Percentiles rank a stretch among this genome's conserved stretches.
These are phyloP conservation scores for Phytophthora boehmeriae DNA, from an alignment of 352 stramenopile genomes.

Conservation along the genomic window DNA sequence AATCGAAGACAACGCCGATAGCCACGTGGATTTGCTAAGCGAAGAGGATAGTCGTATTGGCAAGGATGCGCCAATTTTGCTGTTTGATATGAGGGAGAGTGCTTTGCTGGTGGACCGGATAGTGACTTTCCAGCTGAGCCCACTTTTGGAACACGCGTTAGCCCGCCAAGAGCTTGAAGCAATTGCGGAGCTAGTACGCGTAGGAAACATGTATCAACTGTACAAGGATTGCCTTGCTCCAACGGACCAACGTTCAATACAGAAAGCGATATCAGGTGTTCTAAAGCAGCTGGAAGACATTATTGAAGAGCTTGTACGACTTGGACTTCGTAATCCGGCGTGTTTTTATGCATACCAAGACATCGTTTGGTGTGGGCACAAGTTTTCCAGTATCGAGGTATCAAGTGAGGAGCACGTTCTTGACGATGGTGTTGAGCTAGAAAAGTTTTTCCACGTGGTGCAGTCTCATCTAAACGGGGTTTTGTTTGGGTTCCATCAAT, in stretches of 20 bases:
- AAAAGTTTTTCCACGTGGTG: slow-evolving; percentile 52
- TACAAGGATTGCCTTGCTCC: slow-evolving; percentile 23
- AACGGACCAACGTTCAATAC: slow-evolving; percentile 16
- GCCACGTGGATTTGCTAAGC: slow-evolving; percentile 56
- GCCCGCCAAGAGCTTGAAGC: slow-evolving; percentile 69
- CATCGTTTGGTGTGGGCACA: slow-evolving; percentile 85
- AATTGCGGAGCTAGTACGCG: slow-evolving; percentile 57
- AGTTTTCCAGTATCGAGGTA: slow-evolving; percentile 34
- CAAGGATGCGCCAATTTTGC: slow-evolving; percentile 78
- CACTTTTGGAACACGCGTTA: slow-evolving; percentile 70
- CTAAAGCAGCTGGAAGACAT: slow-evolving; percentile 57
- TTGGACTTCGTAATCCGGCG: slow-evolving; percentile 64
- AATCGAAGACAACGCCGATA: slow-evolving; percentile 57
- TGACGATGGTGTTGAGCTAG: slow-evolving; percentile 41
- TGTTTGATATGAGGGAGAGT: slow-evolving; percentile 85
- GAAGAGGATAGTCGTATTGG: slow-evolving; percentile 67
- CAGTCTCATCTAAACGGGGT: slow-evolving; percentile 72
- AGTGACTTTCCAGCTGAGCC: slow-evolving; percentile 81
- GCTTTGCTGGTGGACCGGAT: slow-evolving; percentile 64
- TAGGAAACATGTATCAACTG: slow-evolving; percentile 58
- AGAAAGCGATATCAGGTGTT: slow-evolving; percentile 41
- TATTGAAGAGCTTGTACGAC: slow-evolving; percentile 53
- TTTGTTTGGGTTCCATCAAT: slow-evolving; percentile 78
- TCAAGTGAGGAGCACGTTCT: slow-evolving; percentile 2
- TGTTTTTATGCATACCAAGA: slow-evolving; percentile 85